Evolutionary conservation across 768 basidiomycete species (phyloP), one percentile per base, ranked within the genome.

Genomic region (Agaricus blazei): DNA sequence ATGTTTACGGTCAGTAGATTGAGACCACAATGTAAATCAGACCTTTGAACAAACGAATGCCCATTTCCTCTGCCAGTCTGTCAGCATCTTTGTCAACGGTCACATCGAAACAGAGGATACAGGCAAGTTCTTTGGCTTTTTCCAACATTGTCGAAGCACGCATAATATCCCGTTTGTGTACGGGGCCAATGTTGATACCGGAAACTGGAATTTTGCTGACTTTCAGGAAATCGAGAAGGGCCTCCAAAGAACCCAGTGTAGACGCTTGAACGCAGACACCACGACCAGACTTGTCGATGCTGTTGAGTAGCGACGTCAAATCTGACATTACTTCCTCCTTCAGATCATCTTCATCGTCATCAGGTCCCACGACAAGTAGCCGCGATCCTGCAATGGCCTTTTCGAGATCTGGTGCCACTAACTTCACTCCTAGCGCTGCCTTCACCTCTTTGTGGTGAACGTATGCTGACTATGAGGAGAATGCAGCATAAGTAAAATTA

Each of bases 221-320:
- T 72, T 90, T 90, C 67, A 99, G 76, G 85, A 98, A 98, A 62
- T 98, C 96, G 48, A 99, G 78, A 53, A 99, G 75, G 1, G 97
- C 97, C 70, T 99, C 97, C 38, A 99, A 80, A 11, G 97, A 97
- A 56, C 97, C 97, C 40, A 99, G 82, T 4, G 97, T 99, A 51
- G 91, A 94, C 4, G 97, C 93, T 68, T 98, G 97, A 9, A 99
- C 97, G 63, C 91, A 97, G 57, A 99, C 96, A 60, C 97, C 97
- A 29, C 87, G 85, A n/a, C 94, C 96, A 4, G 88, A 88, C 70
- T 93, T 95, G 74, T 96, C 93, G 65, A 98, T 89, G 62, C 85
- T 94, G 62, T 90, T 88, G 54, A 93, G 76, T 43, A 99, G 74
- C 6, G 88, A 83, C 11, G 92, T 93, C 34, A 99, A 76, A 67